Evolutionary conservation across 768 basidiomycete genomes (phyloP), one percentile per base, ranked within the genome.

Genomic region (Gloeophyllum trabeum): DNA sequence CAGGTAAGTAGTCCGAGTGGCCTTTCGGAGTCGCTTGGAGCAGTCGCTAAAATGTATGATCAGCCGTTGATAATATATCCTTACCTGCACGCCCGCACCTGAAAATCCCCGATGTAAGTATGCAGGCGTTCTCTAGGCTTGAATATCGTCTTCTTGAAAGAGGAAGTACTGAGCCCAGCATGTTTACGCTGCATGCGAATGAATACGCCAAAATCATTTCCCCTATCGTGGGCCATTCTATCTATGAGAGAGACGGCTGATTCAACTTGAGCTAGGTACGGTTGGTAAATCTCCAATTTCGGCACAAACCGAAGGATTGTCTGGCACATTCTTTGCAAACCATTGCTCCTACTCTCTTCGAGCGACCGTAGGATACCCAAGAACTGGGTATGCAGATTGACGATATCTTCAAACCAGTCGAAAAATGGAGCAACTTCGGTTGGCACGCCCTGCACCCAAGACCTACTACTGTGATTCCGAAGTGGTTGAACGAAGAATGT

Each of bases 341-440:
- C 58, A 1, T 70, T 58, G 40, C 62, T 55, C 46, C 71, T 65
- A 34, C 57, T 54, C 13, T 65, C 56, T 16, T 69, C 62, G 22
- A 65, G 53, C 10, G 63, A 51, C 10, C 66, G 60, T 46, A 87
- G 54, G 1, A 69, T 58, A 3, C 66, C 64, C 5, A 70, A 65
- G 20, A 96, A 64, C 44, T 79, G 71, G 3, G 65, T 62, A 49
- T 96, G 92, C 2, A 92, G 64, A 42, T 80, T 78, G 6, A 82
- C 66, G 46, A 97, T 86, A 50, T 89, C 87, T 49, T 93, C 89
- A 39, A 93, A 62, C 81, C 86, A 89, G 58, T 92, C 89, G 46
- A 97, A 78, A 18, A 91, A 66, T 7, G 76, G 74, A 1, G 79
- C 70, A 10, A 90, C 67, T 25, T 78, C 71, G 2, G 63, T 47